These are phyloP conservation scores for Mycena crocata DNA, from an alignment of 768 basidiomycete genomes.

Conservation along the genomic window DNA sequence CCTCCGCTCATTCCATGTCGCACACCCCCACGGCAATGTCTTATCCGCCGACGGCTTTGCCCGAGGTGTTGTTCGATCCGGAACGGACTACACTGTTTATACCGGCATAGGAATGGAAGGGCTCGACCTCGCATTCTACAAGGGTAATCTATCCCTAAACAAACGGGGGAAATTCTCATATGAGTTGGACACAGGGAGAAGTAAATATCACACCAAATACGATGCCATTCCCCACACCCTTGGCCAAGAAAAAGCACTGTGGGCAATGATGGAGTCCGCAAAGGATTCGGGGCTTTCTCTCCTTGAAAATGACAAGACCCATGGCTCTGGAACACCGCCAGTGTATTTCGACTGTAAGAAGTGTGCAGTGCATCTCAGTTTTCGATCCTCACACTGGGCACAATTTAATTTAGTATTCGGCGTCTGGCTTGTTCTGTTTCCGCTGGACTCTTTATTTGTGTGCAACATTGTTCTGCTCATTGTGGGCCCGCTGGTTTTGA, in stretches of 20 bases:
- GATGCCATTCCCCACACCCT: constrained; percentile 72
- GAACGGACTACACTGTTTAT: constrained; percentile 83
- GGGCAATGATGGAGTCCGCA: constrained; percentile 83
- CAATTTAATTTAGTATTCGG: constrained; percentile 65
- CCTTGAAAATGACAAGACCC: constrained; percentile 54
- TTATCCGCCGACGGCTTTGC: constrained; percentile 77
- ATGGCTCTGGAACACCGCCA: constrained; percentile 45
- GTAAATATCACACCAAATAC: constrained; percentile 81
- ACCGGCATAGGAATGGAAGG: constrained; percentile 68
- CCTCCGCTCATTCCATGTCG: constrained; percentile 67
- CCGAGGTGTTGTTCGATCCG: constrained; percentile 71
- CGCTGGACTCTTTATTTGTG: constrained; percentile 61
- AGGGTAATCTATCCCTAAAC: too few species aligned
- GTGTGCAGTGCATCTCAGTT: background rate
- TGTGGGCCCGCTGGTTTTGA: constrained; percentile 68
- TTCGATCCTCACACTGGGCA: background rate
- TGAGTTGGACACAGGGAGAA: too few species aligned
- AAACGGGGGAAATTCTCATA: too few species aligned
- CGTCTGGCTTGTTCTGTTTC: constrained; percentile 63
- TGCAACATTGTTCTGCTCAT: constrained; percentile 70
- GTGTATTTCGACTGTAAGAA: constrained; percentile 83
- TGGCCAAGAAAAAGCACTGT: constrained; percentile 68
- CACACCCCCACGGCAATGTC: constrained; percentile 80
- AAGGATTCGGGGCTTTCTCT: constrained; percentile 66
- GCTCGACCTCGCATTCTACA: constrained; percentile 85